Percentiles rank a stretch among this genome's conserved stretches.
phyloP scores from a whole-genome alignment of 805 yeast genomes.

The Sungouiella blattae region DNA sequence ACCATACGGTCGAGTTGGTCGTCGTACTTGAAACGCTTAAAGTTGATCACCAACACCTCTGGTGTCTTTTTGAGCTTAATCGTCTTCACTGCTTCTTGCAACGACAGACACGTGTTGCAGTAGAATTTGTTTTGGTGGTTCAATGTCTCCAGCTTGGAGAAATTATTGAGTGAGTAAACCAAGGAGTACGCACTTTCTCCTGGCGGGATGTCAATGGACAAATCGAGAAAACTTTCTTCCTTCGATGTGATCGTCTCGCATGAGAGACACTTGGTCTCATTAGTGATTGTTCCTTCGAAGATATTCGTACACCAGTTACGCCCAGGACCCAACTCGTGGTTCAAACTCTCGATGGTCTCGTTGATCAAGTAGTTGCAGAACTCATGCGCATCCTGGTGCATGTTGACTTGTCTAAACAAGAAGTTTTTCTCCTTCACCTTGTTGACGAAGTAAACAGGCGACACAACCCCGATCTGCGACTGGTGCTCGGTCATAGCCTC shows the following conservation, averaged over 20 bases:
- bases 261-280: slow-evolving; percentile 83
- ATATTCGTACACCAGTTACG: slow-evolving; percentile 59
- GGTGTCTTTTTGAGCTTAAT: slow-evolving; percentile 80
- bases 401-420: slow-evolving; percentile 73
- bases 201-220: slow-evolving; percentile 78
- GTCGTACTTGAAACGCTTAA: slow-evolving; percentile 88
- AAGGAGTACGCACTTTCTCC: slow-evolving; percentile 57
- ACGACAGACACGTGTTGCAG: slow-evolving; percentile 84
- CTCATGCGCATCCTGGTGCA: slow-evolving; percentile 99
- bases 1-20: slow-evolving; percentile 78
- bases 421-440: slow-evolving; percentile 79
- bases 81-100: slow-evolving; percentile 91
- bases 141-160: slow-evolving; percentile 80
- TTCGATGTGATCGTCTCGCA: slow-evolving; percentile 81
- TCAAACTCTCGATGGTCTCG: slow-evolving; percentile 57
- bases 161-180: slow-evolving; percentile 74
- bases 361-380: slow-evolving; percentile 84
- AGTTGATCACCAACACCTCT: slow-evolving; percentile 72
- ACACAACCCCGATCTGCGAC: slow-evolving; percentile 74
- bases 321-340: slow-evolving; percentile 27
- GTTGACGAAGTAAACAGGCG: slow-evolving; percentile 72
- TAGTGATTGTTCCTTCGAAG: slow-evolving; percentile 82
- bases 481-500: slow-evolving; percentile 75
- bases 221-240: slow-evolving; percentile 82
- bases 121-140: slow-evolving; percentile 87